phyloP scores from a whole-genome alignment of 1,284 basidiomycete genomes.

The Malassezia obtusa region DNA sequence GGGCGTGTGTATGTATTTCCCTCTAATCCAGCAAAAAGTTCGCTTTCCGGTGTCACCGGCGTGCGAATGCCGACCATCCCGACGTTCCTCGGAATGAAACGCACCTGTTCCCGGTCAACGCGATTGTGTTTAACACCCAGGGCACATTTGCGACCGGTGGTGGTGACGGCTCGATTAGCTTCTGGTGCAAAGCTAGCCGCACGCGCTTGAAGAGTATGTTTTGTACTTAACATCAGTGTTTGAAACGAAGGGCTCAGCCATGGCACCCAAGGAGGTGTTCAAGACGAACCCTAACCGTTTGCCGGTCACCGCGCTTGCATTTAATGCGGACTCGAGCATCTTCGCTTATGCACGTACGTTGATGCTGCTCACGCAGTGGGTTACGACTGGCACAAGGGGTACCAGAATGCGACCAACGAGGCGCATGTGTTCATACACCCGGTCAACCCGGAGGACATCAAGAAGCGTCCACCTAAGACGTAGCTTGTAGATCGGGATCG shows the following conservation, averaged over 20 bases:
- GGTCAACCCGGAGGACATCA: slow-evolving; percentile 36
- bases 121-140: slow-evolving; percentile 79
- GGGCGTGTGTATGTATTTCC: slow-evolving; percentile 12
- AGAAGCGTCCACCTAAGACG: slow-evolving; percentile 37
- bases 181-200: slow-evolving; percentile 75
- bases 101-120: slow-evolving; percentile 81
- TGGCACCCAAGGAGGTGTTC: slow-evolving; percentile 34
- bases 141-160: slow-evolving; percentile 92
- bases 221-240: slow-evolving; percentile 20
- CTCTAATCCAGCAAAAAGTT: slow-evolving; percentile 57
- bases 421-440: slow-evolving; percentile 38
- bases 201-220: slow-evolving; percentile 76
- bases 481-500: slow-evolving; percentile 5
- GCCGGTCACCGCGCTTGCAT: slow-evolving; percentile 40
- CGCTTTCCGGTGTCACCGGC: slow-evolving; percentile 90
- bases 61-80: slow-evolving; percentile 59
- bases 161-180: slow-evolving; percentile 50
- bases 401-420: slow-evolving; percentile 30
- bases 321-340: slow-evolving; percentile 40
- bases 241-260: slow-evolving; percentile 36
- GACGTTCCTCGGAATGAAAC: slow-evolving; percentile 33
- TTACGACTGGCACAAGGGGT: slow-evolving; percentile 48
- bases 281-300: slow-evolving; percentile 37
- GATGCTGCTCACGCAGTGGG: slow-evolving; percentile 12
- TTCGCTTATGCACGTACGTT: slow-evolving; percentile 39